Evolutionary conservation across 1,284 basidiomycete species (phyloP).

Genomic region (Golubevia sp.): DNA sequence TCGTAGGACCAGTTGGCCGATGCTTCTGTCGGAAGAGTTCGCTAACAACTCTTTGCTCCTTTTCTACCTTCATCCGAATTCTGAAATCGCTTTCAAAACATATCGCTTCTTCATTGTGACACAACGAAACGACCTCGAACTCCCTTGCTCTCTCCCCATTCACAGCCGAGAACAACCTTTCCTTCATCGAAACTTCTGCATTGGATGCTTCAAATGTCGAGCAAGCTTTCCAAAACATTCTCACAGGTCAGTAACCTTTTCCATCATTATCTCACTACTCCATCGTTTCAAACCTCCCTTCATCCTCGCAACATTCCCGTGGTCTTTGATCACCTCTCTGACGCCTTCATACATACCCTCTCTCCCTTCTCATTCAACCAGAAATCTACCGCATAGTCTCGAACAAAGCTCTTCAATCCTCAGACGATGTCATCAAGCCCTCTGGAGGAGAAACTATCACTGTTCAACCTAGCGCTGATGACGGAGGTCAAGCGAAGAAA

Average conservation of each 20-base stretch:
- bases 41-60: background rate
- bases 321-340: background rate
- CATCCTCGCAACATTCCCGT: no score
- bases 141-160: background rate
- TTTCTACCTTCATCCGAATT: background rate
- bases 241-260: slow-evolving; percentile 73
- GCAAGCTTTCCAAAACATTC: slow-evolving; percentile 87
- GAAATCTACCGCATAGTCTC: slow-evolving; percentile 62
- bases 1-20: no score
- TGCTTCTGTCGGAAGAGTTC: background rate
- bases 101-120: background rate
- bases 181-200: slow-evolving; percentile 94
- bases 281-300: no score
- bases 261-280: no score
- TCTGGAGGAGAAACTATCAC: slow-evolving; percentile 60
- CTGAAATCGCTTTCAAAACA: background rate
- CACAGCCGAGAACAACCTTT: slow-evolving; percentile 78
- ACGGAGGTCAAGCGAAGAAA: slow-evolving; percentile 58
- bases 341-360: no score
- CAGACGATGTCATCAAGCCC: slow-evolving; percentile 60
- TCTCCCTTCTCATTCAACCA: no score
- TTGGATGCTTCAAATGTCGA: slow-evolving; percentile 99
- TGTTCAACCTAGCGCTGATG: slow-evolving; percentile 58
- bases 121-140: background rate
- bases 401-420: slow-evolving; percentile 60